phyloP scores from a whole-genome alignment of 2,329 filamentous ascomycete genomes.

The Chaetothyriales sp. region DNA sequence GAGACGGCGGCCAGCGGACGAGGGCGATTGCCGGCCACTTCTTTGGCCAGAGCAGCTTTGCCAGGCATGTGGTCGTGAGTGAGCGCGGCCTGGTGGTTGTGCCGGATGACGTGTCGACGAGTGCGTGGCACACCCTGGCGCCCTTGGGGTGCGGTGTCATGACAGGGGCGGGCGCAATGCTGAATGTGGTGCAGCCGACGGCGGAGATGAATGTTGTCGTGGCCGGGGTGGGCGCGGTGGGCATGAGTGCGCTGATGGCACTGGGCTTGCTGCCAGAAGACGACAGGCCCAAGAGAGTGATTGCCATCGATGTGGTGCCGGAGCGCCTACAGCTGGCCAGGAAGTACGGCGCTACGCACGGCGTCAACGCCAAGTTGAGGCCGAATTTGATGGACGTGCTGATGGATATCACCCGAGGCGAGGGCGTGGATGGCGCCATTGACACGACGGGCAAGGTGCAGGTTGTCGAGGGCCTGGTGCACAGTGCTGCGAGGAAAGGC shows the following conservation, averaged over 20 bases:
- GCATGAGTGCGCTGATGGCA: slow-evolving; percentile 23
- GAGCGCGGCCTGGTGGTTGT: slow-evolving; percentile 17
- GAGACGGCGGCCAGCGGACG: neutral
- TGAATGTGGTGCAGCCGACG: slow-evolving; percentile 14
- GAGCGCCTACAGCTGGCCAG: slow-evolving; percentile 30
- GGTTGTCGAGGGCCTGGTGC: slow-evolving; percentile 13
- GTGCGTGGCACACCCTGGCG: slow-evolving; percentile 14
- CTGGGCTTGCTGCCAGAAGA: slow-evolving; percentile 18
- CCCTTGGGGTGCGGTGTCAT: slow-evolving; percentile 22
- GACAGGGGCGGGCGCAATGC: slow-evolving; percentile 21
- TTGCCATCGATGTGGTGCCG: slow-evolving; percentile 35
- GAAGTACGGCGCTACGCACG: slow-evolving; percentile 33
- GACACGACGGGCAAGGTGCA: slow-evolving; percentile 14
- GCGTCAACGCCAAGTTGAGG: slow-evolving; percentile 24
- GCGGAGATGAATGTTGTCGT: slow-evolving; percentile 19
- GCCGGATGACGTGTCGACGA: slow-evolving; percentile 10
- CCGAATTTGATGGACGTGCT: slow-evolving; percentile 21
- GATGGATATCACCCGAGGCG: slow-evolving; percentile 17
- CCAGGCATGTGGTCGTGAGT: slow-evolving; percentile 17
- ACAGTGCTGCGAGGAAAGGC: slow-evolving; percentile 15
- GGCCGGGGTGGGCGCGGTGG: slow-evolving; percentile 23
- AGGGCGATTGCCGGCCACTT: slow-evolving; percentile 15
- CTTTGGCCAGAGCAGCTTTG: slow-evolving; percentile 23
- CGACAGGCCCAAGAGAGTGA: slow-evolving; percentile 20
- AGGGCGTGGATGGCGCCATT: slow-evolving; percentile 15